phyloP scores from a whole-genome alignment of 371 early-diverging fungal genomes.

The Mortierella polycephala region DNA sequence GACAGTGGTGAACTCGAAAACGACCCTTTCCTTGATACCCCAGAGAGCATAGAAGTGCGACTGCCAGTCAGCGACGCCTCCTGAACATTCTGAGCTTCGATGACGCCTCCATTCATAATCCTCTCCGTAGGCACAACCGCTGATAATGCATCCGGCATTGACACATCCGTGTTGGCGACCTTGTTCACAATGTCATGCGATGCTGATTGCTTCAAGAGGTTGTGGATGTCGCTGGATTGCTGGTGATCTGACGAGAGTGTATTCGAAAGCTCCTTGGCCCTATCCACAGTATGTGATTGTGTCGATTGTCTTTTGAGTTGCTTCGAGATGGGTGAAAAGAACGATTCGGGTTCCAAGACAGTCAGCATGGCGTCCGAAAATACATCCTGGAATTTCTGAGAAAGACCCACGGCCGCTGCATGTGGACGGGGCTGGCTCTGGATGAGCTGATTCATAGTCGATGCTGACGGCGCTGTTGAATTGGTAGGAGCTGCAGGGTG shows the following conservation, averaged over 20 bases:
- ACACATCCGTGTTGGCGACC: slow-evolving; percentile 42
- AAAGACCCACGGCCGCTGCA: slow-evolving; percentile 13
- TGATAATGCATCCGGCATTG: slow-evolving; percentile 33
- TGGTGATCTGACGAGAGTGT: slow-evolving; percentile 29
- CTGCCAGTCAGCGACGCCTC: background rate
- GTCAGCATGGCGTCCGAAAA: slow-evolving; percentile 41
- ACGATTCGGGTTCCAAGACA: slow-evolving; percentile 26
- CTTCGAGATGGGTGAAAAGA: slow-evolving; percentile 4
- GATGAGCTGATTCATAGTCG: background rate
- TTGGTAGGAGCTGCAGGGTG: slow-evolving; percentile 21
- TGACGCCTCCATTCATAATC: slow-evolving; percentile 15
- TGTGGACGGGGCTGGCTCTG: background rate
- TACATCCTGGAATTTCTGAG: slow-evolving; percentile 27
- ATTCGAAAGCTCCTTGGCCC: slow-evolving; percentile 26
- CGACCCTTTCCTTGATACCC: slow-evolving; percentile 32
- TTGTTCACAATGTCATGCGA: slow-evolving; percentile 34
- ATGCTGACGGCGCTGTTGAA: background rate
- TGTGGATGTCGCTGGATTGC: slow-evolving; percentile 29
- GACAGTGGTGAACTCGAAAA: slow-evolving; percentile 48
- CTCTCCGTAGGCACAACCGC: slow-evolving; percentile 14
- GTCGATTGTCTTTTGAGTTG: slow-evolving; percentile 23
- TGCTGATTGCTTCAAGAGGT: slow-evolving; percentile 29
- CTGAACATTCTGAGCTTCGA: slow-evolving; percentile 11
- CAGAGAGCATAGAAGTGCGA: slow-evolving; percentile 6
- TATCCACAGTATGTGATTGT: slow-evolving; percentile 24